Percentiles rank a stretch among this genome's conserved stretches.
phyloP scores from a whole-genome alignment of 305 asterid genomes.

The Solanum hybrid region DNA sequence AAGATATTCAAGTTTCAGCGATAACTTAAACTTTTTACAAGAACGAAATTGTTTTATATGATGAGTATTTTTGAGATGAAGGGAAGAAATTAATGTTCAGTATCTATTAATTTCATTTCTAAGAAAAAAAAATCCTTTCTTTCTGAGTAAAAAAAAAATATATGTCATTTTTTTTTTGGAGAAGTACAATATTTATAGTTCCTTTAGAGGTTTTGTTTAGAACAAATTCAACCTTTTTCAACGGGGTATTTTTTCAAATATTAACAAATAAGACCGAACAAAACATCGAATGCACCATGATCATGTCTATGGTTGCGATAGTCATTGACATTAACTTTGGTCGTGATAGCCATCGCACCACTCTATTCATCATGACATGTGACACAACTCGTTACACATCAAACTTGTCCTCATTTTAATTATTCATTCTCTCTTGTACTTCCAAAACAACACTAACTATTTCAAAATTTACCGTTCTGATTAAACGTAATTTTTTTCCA shows the following conservation, averaged over 20 bases:
- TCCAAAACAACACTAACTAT: neutral
- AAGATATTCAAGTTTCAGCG: neutral
- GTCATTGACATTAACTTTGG: neutral
- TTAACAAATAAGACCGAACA: too few relatives aligned
- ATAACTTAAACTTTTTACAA: too few relatives aligned
- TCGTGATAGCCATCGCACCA: too few relatives aligned
- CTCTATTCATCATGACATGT: too few relatives aligned
- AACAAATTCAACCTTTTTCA: too few relatives aligned
- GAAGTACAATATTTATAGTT: too few relatives aligned
- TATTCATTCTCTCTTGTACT: neutral
- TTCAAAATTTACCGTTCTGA: neutral
- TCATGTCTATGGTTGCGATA: too few relatives aligned
- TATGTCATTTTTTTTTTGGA: neutral
- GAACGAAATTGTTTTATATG: neutral
- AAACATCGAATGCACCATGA: too few relatives aligned
- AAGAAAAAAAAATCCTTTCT: neutral
- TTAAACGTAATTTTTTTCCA: neutral
- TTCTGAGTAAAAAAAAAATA: neutral
- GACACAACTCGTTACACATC: too few relatives aligned
- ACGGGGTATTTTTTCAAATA: too few relatives aligned
- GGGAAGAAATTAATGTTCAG: neutral
- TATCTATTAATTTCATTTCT: neutral
- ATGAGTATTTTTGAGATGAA: neutral
- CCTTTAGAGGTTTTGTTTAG: too few relatives aligned
- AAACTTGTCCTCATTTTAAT: too few relatives aligned